A percentile compares a stretch with the other conserved stretches of the same genome.
phyloP scores from a whole-genome alignment of 108 stramenopile genomes.

The Cylindrotheca fusiformis region DNA sequence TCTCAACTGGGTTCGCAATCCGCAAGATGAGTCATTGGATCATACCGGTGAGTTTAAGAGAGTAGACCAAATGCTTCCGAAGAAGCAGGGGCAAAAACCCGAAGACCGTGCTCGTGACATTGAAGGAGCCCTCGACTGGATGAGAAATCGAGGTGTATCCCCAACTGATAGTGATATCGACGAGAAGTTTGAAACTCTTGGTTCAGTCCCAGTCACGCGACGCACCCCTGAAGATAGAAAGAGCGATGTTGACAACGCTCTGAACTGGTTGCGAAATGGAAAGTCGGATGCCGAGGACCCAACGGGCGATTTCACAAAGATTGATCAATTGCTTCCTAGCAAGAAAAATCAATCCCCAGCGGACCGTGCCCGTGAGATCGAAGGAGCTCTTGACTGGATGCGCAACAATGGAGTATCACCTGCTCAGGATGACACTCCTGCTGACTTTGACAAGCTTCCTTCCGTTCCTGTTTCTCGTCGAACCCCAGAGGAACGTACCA shows the following conservation, averaged over 20 bases:
- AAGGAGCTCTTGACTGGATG: slow-evolving; percentile 22
- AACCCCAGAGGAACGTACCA: slow-evolving; percentile 20
- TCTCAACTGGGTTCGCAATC: slow-evolving; percentile 21
- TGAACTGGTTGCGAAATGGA: slow-evolving; percentile 38
- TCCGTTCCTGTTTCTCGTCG: slow-evolving; percentile 14
- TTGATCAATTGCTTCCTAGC: slow-evolving; percentile 18
- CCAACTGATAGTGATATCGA: slow-evolving; percentile 5
- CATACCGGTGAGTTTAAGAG: slow-evolving; percentile 14
- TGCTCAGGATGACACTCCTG: slow-evolving; percentile 3
- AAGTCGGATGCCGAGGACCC: slow-evolving; percentile 21
- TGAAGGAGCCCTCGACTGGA: slow-evolving; percentile 34
- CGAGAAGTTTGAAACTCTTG: slow-evolving; percentile 5
- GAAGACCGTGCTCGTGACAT: slow-evolving; percentile 36
- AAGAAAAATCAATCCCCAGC: slow-evolving; percentile 1
- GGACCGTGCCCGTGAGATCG: slow-evolving; percentile 9
- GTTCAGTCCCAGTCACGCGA: slow-evolving; percentile 7
- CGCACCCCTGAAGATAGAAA: slow-evolving; percentile 15
- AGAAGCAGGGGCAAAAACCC: neutral
- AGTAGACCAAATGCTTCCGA: slow-evolving; percentile 22
- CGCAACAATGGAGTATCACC: slow-evolving; percentile 11
- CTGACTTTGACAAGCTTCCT: slow-evolving; percentile 15
- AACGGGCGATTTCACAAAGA: slow-evolving; percentile 20
- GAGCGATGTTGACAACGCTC: slow-evolving; percentile 16
- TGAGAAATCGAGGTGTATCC: neutral
- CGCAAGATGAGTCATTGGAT: slow-evolving; percentile 6